Evolutionary conservation across 331 rosid genomes (phyloP), one percentile per base, ranked within the genome.

Genomic region (Rosa hybrid): DNA sequence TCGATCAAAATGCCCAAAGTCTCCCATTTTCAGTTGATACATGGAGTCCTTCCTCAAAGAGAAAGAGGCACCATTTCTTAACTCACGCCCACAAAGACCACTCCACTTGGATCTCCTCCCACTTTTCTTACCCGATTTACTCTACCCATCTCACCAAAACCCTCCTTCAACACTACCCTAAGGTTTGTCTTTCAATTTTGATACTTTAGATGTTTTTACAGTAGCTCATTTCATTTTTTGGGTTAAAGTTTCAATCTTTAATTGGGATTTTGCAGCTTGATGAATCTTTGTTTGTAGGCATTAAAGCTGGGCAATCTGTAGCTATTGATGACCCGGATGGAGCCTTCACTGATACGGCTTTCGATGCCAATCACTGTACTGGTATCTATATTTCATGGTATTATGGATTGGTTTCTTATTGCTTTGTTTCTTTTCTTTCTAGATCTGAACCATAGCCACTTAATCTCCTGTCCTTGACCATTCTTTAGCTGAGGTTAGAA

Each of bases 71-170:
- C 74, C 94, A 88, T 81, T 94, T 94, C 84, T 85, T 94, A 5
- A 90, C 92, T 16, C 98, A 94, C 80, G 97, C 98, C 27, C 98
- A 90, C 88, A 86, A 78, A 78, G 98, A 94, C 62, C 96, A 94
- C 79, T 83, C 93, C 16, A 20, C 78, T 34, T 86, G 86, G 16
- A 90, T 92, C 86, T 62, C 86, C 73, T 59, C 90, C 69, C 81
- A 79, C 51, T 84, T 21, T 30, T 89, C 94, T 27, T 89, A 78
- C 83, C 98, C 95, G 0, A 88, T 89, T 70, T 91, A 86, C 88
- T 90, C 83, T 23, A 83, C 95, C 39, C 78, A 0, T 79, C 80
- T 91, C 86, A 93, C 98, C 81, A 90, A 84, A 81, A 42, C 87
- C 75, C 88, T 93, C 1, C 62, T 93, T 51, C 88, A 34, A 34